A percentile compares a stretch with the other conserved stretches of the same genome.
Conservation (phyloP, 2,329 filamentous ascomycete genomes). For the Cladorrhinum sp. region DNA sequence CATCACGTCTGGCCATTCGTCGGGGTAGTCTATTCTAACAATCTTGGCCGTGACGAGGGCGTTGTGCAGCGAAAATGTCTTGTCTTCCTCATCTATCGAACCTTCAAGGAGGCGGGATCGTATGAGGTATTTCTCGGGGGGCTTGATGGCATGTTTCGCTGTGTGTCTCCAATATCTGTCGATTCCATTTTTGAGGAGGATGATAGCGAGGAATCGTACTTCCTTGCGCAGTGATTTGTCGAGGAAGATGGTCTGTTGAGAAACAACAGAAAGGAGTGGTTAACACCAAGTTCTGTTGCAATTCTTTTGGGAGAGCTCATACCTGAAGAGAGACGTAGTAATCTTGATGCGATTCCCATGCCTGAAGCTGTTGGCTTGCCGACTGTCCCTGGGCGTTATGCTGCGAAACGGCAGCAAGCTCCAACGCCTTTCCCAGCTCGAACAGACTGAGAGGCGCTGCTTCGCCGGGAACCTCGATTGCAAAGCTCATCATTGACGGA, state of each 20-base stretch:
- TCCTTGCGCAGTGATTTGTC: conserved; percentile 73
- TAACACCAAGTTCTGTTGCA: neutral
- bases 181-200: conserved; percentile 94
- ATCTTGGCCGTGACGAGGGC: conserved; percentile 85
- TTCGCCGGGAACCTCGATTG: conserved; percentile 78
- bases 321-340: conserved; percentile 71
- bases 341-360: conserved; percentile 65
- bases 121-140: conserved; percentile 73
- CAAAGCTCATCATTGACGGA: conserved; percentile 56
- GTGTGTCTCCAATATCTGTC: conserved; percentile 86
- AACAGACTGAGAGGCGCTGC: conserved; percentile 65
- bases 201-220: conserved; percentile 83
- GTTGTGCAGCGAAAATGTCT: conserved; percentile 78
- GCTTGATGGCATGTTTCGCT: conserved; percentile 64
- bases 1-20: conserved; percentile 72
- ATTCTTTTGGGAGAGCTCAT: conserved; percentile 15
- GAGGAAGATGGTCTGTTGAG: conserved; percentile 70
- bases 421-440: conserved; percentile 62
- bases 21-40: conserved; percentile 82
- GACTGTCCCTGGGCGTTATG: conserved; percentile 63
- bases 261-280: neutral
- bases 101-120: conserved; percentile 72
- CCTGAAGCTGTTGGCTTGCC: conserved; percentile 65
- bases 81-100: conserved; percentile 72
- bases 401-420: conserved; percentile 57